Base-by-base conservation (phyloP, 2,329 filamentous ascomycete genomes). In the Remersonia thermophila region DNA sequence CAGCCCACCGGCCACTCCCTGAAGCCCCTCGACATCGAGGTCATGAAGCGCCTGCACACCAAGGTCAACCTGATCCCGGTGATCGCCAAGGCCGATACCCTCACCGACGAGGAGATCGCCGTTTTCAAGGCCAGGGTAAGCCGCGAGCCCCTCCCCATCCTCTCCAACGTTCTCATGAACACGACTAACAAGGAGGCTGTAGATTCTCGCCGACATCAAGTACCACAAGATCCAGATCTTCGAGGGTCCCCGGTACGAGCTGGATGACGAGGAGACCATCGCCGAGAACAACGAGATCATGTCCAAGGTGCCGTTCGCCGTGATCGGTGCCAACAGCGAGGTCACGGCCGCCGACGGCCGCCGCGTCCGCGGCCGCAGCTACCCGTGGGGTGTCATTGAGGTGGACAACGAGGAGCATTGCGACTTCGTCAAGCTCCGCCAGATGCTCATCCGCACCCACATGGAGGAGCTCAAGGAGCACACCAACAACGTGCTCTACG, bases 391-490 rank as follows among this genome's bases (percentile, higher is more conserved):
- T 67, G 78, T 91, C 53, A 95, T 98, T 49, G 91, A 98, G 66
- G 91, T 98, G 46, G 91, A 98, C 66, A 98, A 98, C 61, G 91
- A 98, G 73, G 91, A 98, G 63, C 91, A 98, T 71, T 98, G 91
- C 58, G 91, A 98, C 67, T 98, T 98, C 51, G 91, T 96, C 65
- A 98, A 98, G 78, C 79, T 98, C 44, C 86, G 91, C 62, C 91
- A 98, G 66, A 98, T 98, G 91, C 78, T 98, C 51, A 96, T 98
- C 69, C 83, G 91, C 61, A 98, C 91, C 39, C 91, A 98, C 74
- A 98, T 98, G 91, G 91, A 98, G 62, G 91, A 98, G 69, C 85
- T 98, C 69, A 98, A 98, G 80, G 91, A 98, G 71, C 85, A 98
- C 71, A 98, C 91, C 63, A 98, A 96, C 79, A 98, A 98, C 69